These are phyloP conservation scores for Aspergillus sp. DNA, from an alignment of 2,329 filamentous ascomycete species.

Conservation along the genomic window DNA sequence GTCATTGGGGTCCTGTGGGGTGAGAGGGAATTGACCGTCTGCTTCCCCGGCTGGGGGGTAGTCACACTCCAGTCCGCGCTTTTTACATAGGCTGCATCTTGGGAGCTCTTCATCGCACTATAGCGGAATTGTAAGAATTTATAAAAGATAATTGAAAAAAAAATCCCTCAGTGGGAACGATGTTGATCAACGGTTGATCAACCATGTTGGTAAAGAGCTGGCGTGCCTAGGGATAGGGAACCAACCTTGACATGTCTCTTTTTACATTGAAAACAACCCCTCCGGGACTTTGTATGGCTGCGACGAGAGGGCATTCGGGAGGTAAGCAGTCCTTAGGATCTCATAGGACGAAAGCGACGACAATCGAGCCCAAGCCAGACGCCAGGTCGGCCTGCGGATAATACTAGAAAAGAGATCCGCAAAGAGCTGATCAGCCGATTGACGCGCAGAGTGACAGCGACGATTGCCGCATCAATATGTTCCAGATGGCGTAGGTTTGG, in stretches of 20 bases:
- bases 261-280: conserved; percentile 42
- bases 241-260: conserved; percentile 40
- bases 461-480: neutral
- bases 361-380: neutral
- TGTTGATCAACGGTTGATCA: no score
- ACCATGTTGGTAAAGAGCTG: no score
- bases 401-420: neutral
- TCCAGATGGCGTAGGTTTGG: neutral
- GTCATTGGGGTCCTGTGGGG: conserved; percentile 20
- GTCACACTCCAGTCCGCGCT: conserved; percentile 37
- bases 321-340: neutral
- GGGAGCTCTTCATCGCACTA: conserved; percentile 41
- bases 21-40: conserved; percentile 25
- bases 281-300: conserved; percentile 41
- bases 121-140: neutral
- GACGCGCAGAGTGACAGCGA: neutral
- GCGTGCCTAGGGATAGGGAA: neutral
- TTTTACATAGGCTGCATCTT: conserved; percentile 37
- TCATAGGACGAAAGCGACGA: neutral
- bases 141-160: neutral
- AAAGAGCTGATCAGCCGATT: neutral
- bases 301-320: conserved; percentile 31
- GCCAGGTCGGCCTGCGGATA: neutral
- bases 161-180: neutral
- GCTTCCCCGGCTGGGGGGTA: conserved; percentile 29